Percentiles rank a stretch among this genome's conserved stretches.
Evolutionary conservation across 2,329 filamentous ascomycete genomes (phyloP).

Genomic region (Alternaria gansuensis): DNA sequence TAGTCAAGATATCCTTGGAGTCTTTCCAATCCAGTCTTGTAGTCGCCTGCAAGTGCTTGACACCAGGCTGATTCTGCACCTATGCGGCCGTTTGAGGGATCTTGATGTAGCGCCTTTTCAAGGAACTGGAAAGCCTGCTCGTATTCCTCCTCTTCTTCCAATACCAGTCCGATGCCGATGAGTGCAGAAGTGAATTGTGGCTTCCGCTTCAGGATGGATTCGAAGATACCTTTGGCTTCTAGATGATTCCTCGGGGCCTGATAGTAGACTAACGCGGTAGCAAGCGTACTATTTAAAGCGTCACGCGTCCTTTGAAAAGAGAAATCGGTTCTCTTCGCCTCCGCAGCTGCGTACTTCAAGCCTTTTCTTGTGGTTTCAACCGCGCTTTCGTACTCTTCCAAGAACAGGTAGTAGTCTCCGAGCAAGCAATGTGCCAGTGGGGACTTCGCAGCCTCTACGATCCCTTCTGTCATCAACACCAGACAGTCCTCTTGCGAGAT

Average conservation of each 20-base stretch:
- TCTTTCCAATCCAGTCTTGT: slow-evolving; percentile 71
- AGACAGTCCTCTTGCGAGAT: slow-evolving; percentile 80
- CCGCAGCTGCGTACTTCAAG: slow-evolving; percentile 65
- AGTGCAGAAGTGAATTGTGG: slow-evolving; percentile 80
- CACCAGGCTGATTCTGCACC: slow-evolving; percentile 92
- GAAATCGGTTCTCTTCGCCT: slow-evolving; percentile 73
- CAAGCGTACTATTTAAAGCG: slow-evolving; percentile 78
- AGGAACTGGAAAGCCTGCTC: slow-evolving; percentile 82
- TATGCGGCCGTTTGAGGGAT: slow-evolving; percentile 78
- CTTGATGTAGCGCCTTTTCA: slow-evolving; percentile 75
- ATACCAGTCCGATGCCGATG: slow-evolving; percentile 88
- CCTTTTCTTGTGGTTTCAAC: slow-evolving; percentile 83
- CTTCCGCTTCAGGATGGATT: slow-evolving; percentile 79
- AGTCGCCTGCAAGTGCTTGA: slow-evolving; percentile 81
- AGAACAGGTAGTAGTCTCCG: slow-evolving; percentile 80
- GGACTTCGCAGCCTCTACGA: slow-evolving; percentile 66
- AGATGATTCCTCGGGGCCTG: slow-evolving; percentile 89
- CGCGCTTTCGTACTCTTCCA: slow-evolving; percentile 85
- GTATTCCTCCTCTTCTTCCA: slow-evolving; percentile 93
- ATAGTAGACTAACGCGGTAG: slow-evolving; percentile 87
- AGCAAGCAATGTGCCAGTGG: slow-evolving; percentile 84
- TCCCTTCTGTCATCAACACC: slow-evolving; percentile 74
- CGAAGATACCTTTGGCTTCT: slow-evolving; percentile 87
- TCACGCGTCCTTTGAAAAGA: slow-evolving; percentile 68
- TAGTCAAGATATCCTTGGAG: slow-evolving; percentile 73